Evolutionary conservation across 129 eudicot genomes (phyloP), one percentile per base, ranked within the genome.

Genomic region (Ambrosia trifida): DNA sequence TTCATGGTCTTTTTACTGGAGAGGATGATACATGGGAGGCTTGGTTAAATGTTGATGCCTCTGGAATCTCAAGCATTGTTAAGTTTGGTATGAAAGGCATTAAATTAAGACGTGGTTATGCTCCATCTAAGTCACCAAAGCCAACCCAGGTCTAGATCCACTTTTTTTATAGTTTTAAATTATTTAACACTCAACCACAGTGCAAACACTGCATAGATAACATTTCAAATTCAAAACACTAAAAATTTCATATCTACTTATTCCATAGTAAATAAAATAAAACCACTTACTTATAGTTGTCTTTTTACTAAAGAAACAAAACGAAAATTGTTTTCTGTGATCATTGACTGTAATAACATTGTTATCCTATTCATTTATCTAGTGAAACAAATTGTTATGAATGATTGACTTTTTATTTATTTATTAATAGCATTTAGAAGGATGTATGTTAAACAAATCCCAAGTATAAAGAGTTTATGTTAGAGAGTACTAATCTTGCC

Each of bases 1-100:
- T 94, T 44, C 91, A 90, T 90, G 97, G 96, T 40, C 96, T 94
- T 72, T 94, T 94, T 73, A 94, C 99, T 1, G 99, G 99, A 57
- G 99, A 94, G 68, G 99, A 94, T 88, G 87, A 85, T 61, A 90
- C 99, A n/a, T 94, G 99, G 99, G 99, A 94, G 78, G 96, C 97
- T 36, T 87, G 96, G 97, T 81, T 94, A 66, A 77, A 78, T 77
- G 84, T 74, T 65, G 96, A 84, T 64, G 76, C 96, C 36, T 94
- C 96, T 76, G 93, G 96, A 17, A 82, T 89, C 78, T 80, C 98
- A 41, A 73, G 76, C 76, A 79, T 84, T 64, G 79, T 90, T 72
- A 82, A 70, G 69, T 71, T 87, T 18, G 97, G 92, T 32, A 85
- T 90, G 68, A 82, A 74, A 32, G 89, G 94, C 78, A 74, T 87